Evolutionary conservation across 2,329 filamentous ascomycete species (phyloP).

Genomic region (Teratosphaeria gauchensis): DNA sequence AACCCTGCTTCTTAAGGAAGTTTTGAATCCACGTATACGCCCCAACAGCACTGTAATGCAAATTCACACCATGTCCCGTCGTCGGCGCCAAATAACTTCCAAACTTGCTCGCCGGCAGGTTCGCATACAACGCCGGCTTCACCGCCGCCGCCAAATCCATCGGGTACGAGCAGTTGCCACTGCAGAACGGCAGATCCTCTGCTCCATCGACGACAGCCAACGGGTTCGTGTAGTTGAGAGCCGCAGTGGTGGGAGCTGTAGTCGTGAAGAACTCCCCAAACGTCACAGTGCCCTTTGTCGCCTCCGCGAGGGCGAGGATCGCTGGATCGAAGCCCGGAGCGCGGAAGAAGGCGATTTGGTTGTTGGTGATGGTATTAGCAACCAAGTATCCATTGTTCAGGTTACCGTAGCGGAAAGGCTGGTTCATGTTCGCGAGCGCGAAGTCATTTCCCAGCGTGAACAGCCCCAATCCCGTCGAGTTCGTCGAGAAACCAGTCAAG

Average conservation of each 20-base stretch:
- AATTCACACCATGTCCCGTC: conserved; percentile 24
- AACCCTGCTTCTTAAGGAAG: conserved; percentile 13
- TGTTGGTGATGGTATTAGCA: conserved; percentile 11
- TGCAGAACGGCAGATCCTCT: conserved; percentile 23
- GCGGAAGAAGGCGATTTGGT: conserved; percentile 25
- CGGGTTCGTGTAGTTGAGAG: conserved; percentile 16
- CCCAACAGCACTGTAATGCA: conserved; percentile 22
- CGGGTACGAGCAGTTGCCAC: conserved; percentile 22
- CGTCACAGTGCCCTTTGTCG: conserved; percentile 21
- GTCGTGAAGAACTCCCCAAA: conserved; percentile 24
- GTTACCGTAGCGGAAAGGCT: conserved; percentile 21
- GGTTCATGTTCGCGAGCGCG: conserved; percentile 19
- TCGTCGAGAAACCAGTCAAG: conserved; percentile 28
- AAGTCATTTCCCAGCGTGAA: conserved; percentile 20
- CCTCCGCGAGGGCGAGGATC: conserved; percentile 18
- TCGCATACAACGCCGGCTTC: conserved; percentile 14
- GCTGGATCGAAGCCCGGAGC: conserved; percentile 21
- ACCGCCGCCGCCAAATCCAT: conserved; percentile 14
- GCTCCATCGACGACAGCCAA: conserved; percentile 23
- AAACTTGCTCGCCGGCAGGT: conserved; percentile 7
- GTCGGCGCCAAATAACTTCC: conserved; percentile 16
- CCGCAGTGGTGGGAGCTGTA: conserved; percentile 7
- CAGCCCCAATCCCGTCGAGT: conserved; percentile 12
- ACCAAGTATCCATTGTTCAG: conserved; percentile 22
- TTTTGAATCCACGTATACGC: conserved; percentile 20